phyloP scores from a whole-genome alignment of 148 eudicot species.

The Rhododendron molle region DNA sequence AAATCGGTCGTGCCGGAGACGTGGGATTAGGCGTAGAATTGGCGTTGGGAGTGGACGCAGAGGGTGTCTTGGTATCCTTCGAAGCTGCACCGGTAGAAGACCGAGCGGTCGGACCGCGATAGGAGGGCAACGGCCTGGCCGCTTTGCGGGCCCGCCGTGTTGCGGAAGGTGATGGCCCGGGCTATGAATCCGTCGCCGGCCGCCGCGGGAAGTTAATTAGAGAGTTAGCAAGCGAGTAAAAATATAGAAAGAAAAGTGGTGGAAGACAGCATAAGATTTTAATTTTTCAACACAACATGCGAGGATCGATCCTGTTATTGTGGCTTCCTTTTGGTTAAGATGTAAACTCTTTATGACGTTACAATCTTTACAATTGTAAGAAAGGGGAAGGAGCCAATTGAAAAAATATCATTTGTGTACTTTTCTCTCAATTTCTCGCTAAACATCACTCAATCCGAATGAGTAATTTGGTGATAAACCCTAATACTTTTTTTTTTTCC shows the following conservation, averaged over 20 bases:
- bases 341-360: not conserved
- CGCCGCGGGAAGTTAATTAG: not conserved
- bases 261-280: not conserved
- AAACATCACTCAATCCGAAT: no score
- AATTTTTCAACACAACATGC: not conserved
- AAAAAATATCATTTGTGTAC: no score
- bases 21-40: not conserved
- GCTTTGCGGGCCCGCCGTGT: not conserved
- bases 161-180: not conserved
- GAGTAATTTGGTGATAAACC: no score
- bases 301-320: not conserved
- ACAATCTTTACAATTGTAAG: no score
- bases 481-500: no score
- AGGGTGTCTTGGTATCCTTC: conserved; percentile 6
- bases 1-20: not conserved
- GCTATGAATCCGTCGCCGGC: not conserved
- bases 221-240: not conserved
- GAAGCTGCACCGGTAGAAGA: not conserved
- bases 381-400: no score
- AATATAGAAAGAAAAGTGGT: not conserved
- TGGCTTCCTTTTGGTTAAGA: not conserved
- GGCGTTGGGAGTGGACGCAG: conserved; percentile 1
- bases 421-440: no score
- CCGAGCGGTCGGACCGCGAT: not conserved
- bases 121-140: conserved; percentile 1